Percentiles rank a stretch among this genome's conserved stretches.
phyloP scores from a whole-genome alignment of 352 stramenopile species.

The Pelagophyceae sp. region DNA sequence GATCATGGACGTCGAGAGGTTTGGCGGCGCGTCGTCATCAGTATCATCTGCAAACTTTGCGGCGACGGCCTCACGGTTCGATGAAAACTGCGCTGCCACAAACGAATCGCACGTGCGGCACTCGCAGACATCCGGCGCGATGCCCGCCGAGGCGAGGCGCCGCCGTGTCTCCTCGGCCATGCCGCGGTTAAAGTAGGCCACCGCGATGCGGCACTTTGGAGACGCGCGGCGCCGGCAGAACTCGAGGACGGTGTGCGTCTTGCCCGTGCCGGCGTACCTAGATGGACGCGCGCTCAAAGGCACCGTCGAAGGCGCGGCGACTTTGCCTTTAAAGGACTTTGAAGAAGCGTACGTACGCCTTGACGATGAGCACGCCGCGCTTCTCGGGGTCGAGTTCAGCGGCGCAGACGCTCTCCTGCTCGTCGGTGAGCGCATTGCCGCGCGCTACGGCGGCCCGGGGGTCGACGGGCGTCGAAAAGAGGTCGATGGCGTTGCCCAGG shows the following conservation, averaged over 20 bases:
- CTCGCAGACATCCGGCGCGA: not conserved
- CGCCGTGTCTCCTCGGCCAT: not conserved
- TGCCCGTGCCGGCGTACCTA: slow-evolving; percentile 10
- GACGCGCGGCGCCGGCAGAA: not conserved
- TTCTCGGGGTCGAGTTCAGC: not conserved
- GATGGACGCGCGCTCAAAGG: no score
- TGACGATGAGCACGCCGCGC: not conserved
- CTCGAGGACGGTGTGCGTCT: not conserved
- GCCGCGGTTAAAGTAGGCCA: not conserved
- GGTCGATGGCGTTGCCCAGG: not conserved
- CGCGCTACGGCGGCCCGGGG: no score
- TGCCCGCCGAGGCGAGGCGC: not conserved
- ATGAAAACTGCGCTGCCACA: not conserved
- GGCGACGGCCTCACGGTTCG: not conserved
- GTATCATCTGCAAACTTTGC: not conserved
- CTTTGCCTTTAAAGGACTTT: no score
- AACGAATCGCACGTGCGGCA: not conserved
- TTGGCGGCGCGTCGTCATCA: not conserved
- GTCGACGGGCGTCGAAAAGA: not conserved
- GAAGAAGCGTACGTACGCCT: no score
- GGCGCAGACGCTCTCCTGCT: not conserved
- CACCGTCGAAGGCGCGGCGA: no score
- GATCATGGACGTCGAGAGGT: not conserved
- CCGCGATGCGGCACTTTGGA: not conserved
- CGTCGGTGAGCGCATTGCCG: not conserved